A percentile compares a stretch with the other conserved stretches of the same genome.
Evolutionary conservation across 2,329 filamentous ascomycete genomes (phyloP).

Genomic region (Calonectria leucothoes): DNA sequence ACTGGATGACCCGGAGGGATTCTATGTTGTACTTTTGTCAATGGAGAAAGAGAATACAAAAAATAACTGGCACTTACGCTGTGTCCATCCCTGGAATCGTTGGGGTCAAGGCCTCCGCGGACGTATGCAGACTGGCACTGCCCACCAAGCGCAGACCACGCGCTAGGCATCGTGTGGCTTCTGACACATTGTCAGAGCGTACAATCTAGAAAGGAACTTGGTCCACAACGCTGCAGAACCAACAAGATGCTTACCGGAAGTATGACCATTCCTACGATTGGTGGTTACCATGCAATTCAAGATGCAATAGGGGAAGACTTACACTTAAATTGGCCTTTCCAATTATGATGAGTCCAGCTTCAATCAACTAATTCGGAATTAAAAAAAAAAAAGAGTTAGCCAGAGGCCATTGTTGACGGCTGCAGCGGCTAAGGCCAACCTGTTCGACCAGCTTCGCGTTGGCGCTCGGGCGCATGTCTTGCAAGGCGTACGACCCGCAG

Average conservation of each 20-base stretch:
- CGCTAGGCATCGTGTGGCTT: neutral
- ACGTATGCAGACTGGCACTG: neutral
- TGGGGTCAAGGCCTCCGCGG: neutral
- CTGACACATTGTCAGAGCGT: neutral
- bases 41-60: neutral
- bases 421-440: neutral
- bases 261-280: neutral
- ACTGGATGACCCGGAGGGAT: neutral
- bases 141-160: neutral
- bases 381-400: no score
- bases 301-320: neutral
- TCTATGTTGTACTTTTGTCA: neutral
- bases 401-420: neutral
- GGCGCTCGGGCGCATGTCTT: neutral
- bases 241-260: neutral
- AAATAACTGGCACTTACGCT: neutral
- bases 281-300: neutral
- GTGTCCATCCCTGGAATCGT: neutral
- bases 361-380: neutral
- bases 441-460: neutral
- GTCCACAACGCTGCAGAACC: neutral
- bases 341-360: neutral
- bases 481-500: neutral
- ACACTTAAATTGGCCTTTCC: neutral
- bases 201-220: neutral